A percentile compares a stretch with the other conserved stretches of the same genome.
Evolutionary conservation across 768 basidiomycete genomes (phyloP).

Genomic region (Boletellus emodensis): DNA sequence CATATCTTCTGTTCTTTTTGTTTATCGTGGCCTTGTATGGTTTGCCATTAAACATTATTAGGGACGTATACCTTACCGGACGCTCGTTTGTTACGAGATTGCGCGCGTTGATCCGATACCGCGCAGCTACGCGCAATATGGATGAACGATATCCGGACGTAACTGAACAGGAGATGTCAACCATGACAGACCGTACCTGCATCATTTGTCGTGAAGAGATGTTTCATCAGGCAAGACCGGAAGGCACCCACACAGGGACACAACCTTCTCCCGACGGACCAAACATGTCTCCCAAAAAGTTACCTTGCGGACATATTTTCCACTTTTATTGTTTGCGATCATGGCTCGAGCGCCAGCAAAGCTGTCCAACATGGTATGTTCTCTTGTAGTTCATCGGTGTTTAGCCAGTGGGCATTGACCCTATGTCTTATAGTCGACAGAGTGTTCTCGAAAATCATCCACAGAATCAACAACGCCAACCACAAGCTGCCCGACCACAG

Average conservation of each 20-base stretch:
- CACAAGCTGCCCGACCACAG: slow-evolving; percentile 22
- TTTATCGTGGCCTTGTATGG: slow-evolving; percentile 94
- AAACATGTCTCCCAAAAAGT: slow-evolving; percentile 93
- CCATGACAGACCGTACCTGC: slow-evolving; percentile 86
- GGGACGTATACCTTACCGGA: slow-evolving; percentile 94
- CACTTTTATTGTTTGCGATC: slow-evolving; percentile 96
- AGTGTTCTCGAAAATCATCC: slow-evolving; percentile 60
- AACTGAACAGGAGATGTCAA: slow-evolving; percentile 74
- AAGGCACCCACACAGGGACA: slow-evolving; percentile 19
- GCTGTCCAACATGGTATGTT: slow-evolving; percentile 93
- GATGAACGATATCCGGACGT: slow-evolving; percentile 93
- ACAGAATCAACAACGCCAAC: slow-evolving; percentile 32
- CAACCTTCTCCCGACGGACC: slow-evolving; percentile 55
- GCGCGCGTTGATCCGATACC: slow-evolving; percentile 86
- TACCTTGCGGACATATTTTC: slow-evolving; percentile 96
- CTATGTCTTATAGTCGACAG: slow-evolving; percentile 50
- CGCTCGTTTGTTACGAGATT: slow-evolving; percentile 87
- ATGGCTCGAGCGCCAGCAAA: slow-evolving; percentile 98
- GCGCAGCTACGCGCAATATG: slow-evolving; percentile 94
- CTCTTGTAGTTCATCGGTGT: slow-evolving; percentile 4
- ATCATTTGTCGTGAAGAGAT: slow-evolving; percentile 99
- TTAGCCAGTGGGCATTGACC: slow-evolving; percentile 4
- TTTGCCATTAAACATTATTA: slow-evolving; percentile 91
- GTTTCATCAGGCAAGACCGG: slow-evolving; percentile 40
- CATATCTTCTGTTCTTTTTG: slow-evolving; percentile 90